Evolutionary conservation across 2,329 filamentous ascomycete species (phyloP).

Genomic region (Fusarium nematophilum): DNA sequence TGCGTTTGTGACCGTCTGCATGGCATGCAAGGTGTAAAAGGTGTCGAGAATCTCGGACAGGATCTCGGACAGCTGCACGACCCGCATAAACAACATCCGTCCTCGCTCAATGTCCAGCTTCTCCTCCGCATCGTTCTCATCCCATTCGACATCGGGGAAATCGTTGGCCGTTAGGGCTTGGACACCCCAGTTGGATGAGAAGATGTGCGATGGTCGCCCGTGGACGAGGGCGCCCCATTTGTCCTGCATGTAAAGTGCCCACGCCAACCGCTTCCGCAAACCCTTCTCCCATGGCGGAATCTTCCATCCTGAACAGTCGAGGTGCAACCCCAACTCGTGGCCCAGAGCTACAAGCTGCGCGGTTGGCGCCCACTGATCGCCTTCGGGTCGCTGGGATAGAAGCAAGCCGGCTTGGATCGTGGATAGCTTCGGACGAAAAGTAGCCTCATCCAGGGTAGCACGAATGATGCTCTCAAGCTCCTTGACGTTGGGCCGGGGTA

Average conservation of each 20-base stretch:
- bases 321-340: conserved; percentile 88
- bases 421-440: conserved; percentile 84
- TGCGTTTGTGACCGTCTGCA: conserved; percentile 73
- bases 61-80: conserved; percentile 80
- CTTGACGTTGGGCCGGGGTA: conserved; percentile 76
- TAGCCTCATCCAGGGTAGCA: conserved; percentile 78
- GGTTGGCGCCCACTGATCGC: conserved; percentile 85
- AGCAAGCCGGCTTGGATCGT: conserved; percentile 82
- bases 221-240: conserved; percentile 89
- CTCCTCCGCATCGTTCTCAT: conserved; percentile 70
- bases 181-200: conserved; percentile 80
- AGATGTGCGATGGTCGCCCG: conserved; percentile 83
- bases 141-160: conserved; percentile 78
- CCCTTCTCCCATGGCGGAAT: conserved; percentile 90
- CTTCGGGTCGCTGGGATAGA: conserved; percentile 79
- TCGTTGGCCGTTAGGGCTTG: conserved; percentile 72
- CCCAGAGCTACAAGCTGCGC: conserved; percentile 87
- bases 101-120: conserved; percentile 75
- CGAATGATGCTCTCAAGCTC: conserved; percentile 80
- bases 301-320: conserved; percentile 88
- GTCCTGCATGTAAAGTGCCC: conserved; percentile 95
- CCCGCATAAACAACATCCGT: conserved; percentile 77
- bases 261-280: conserved; percentile 84
- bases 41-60: conserved; percentile 84
- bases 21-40: conserved; percentile 84